Evolutionary conservation across 129 eudicot species (phyloP).

Genomic region (Pseudognaphalium luteoalbum): DNA sequence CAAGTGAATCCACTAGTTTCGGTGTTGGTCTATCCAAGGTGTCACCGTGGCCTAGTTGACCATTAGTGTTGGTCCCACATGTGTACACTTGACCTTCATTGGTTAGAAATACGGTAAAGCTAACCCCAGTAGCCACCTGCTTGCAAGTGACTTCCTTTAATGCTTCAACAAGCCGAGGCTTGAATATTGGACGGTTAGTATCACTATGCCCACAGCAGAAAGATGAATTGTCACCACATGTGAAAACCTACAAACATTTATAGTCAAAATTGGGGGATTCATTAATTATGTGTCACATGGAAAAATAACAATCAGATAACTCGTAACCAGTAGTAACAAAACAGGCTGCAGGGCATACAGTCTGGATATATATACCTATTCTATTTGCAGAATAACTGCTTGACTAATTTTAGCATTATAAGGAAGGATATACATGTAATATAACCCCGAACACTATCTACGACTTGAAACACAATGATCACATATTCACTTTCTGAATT

Average conservation of each 20-base stretch:
- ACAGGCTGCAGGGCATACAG: neutral
- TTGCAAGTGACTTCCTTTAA: conserved; percentile 68
- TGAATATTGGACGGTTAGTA: conserved; percentile 72
- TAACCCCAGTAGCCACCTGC: conserved; percentile 94
- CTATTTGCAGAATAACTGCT: neutral
- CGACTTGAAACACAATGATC: neutral
- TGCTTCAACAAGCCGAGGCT: conserved; percentile 81
- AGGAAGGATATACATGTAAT: neutral
- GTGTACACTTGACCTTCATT: conserved; percentile 76
- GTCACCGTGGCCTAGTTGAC: conserved; percentile 98
- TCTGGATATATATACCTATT: neutral
- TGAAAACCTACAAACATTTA: conserved; percentile 66
- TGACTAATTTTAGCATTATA: neutral
- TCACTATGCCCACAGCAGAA: conserved; percentile 90
- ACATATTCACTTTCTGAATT: neutral
- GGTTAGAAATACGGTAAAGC: conserved; percentile 86
- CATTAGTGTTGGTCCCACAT: conserved; percentile 79
- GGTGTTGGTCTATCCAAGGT: conserved; percentile 70
- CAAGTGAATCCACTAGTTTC: conserved; percentile 53
- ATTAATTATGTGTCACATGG: neutral
- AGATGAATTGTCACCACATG: conserved; percentile 96
- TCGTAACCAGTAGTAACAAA: neutral
- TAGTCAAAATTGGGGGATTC: neutral
- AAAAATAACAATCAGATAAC: neutral
- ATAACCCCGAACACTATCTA: neutral